Conservation (phyloP, 176 grass and related monocot species). For the Guadua angustifolia region DNA sequence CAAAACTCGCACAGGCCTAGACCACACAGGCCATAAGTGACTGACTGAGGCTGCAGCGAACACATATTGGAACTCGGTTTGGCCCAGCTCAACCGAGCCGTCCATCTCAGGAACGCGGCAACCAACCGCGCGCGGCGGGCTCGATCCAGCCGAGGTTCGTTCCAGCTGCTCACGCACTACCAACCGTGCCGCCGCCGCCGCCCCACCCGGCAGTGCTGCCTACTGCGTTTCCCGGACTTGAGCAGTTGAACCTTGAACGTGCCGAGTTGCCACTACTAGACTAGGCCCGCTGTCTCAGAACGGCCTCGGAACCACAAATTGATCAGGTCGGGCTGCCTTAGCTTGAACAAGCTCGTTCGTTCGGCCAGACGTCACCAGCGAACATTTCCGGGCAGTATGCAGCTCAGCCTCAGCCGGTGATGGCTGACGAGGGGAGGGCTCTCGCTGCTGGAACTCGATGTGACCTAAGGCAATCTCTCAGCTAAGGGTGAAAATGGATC, state of each 20-base stretch:
- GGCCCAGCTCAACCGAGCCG: no score
- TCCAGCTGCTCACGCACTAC: no score
- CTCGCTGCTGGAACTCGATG: background rate
- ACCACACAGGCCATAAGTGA: background rate
- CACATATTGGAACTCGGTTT: no score
- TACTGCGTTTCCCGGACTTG: background rate
- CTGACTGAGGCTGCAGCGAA: no score
- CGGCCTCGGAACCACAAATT: background rate
- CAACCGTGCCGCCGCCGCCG: no score
- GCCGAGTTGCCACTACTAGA: conserved; percentile 29
- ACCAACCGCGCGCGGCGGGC: no score
- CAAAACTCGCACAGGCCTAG: background rate
- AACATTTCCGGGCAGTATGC: no score
- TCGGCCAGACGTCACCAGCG: background rate
- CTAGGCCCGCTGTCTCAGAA: background rate
- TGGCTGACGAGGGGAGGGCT: no score
- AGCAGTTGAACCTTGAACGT: background rate
- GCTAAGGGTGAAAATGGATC: no score
- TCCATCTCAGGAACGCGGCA: no score
- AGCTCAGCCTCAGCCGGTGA: background rate
- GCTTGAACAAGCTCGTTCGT: conserved; percentile 29
- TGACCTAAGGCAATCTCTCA: background rate
- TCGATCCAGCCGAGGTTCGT: no score
- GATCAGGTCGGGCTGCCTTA: conserved; percentile 23
- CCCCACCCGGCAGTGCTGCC: background rate